phyloP scores from a whole-genome alignment of 306 rosid genomes.

The Acmispon strigosus region DNA sequence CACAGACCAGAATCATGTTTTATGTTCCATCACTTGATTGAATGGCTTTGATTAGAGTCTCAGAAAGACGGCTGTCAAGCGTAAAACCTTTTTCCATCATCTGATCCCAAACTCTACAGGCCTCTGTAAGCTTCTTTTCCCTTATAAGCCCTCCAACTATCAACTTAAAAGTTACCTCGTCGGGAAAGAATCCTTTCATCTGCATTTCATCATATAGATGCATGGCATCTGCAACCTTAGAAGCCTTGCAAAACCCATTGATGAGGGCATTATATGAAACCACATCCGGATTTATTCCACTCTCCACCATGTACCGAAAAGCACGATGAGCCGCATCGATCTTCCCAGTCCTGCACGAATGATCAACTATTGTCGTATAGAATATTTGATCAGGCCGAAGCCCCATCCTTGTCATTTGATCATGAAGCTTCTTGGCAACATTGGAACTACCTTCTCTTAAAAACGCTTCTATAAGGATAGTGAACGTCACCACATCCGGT shows the following conservation, averaged over 20 bases:
- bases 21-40: constrained; percentile 39
- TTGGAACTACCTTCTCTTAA: constrained; percentile 55
- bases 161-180: constrained; percentile 80
- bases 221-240: constrained; percentile 57
- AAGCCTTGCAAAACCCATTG: constrained; percentile 74
- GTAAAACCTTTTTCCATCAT: constrained; percentile 97
- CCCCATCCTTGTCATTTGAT: constrained; percentile 53
- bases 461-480: constrained; percentile 63
- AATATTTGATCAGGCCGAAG: constrained; percentile 57
- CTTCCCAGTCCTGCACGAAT: constrained; percentile 58
- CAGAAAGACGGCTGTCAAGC: constrained; percentile 55
- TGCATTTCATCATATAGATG: constrained; percentile 76
- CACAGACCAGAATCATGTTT: constrained; percentile 20
- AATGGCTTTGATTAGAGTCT: constrained; percentile 57
- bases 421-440: constrained; percentile 61
- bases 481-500: constrained; percentile 78
- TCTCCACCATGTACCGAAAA: constrained; percentile 64
- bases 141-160: constrained; percentile 72
- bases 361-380: constrained; percentile 63
- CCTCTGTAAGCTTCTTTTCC: constrained; percentile 49
- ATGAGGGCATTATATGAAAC: constrained; percentile 83
- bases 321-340: constrained; percentile 50
- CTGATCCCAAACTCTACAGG: constrained; percentile 85
- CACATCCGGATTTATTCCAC: constrained; percentile 67
- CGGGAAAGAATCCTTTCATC: constrained; percentile 48